Base-by-base conservation (phyloP, 768 basidiomycete species). In the Lactarius trivialis region DNA sequence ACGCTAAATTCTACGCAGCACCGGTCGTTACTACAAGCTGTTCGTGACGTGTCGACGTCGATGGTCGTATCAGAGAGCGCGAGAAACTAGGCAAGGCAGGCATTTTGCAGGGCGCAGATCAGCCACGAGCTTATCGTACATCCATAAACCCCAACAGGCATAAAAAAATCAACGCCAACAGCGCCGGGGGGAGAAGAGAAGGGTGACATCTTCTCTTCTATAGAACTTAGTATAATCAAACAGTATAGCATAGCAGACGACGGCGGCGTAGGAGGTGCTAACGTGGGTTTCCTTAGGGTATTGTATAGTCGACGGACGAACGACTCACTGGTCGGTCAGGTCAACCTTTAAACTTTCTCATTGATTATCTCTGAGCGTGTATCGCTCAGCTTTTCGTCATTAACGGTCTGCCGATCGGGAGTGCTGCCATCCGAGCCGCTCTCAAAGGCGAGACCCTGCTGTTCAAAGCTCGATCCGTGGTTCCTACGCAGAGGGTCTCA, bases 361-460 rank as follows among this genome's bases (percentile, higher is more conserved):
- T 14, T 24, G 19, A 8, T n/a, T n/a, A 41, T 19, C 39, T 41
- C 39, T 51, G 50, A 51, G 50, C 50, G 28, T 28, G 30, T 51
- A 51, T 51, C 50, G 28, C 50, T 28, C 30, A 32, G 7, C 28
- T 51, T 51, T 26, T 32, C 50, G 17, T 51, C 50, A 51, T 9
- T 14, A 21, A 14, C 21, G 24, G 24, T 3, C 4, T 24, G 21
- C 24, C 0, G 4, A 51, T 32, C 50, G 32, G 19, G 30, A 17
- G 50, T 19, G 28, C 1, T 51, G 17, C 14, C 17, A 8, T 7
- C 14, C 9, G 50, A 11, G 50, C 19, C 30, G 2, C 85, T 79
- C 69, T 93, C 88, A 73, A 88, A 88, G 1, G 91, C 93, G 6
- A 85, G 72, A 73, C 86, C 88, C 68, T 84, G 81, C 64, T 88